Evolutionary conservation across 306 rosid species (phyloP).

Genomic region (Dalbergia oliveri): DNA sequence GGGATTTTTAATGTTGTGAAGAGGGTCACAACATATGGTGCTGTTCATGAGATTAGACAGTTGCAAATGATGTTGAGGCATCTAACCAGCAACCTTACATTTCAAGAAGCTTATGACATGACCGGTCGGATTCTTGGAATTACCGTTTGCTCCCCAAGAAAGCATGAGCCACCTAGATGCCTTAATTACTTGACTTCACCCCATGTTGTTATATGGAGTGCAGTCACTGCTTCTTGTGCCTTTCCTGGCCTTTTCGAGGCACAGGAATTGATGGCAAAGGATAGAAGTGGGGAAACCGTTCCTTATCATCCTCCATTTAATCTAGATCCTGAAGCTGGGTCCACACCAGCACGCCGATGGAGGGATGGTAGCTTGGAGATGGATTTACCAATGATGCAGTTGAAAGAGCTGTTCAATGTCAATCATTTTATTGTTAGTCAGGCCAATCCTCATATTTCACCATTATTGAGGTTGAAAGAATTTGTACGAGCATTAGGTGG

Average conservation of each 20-base stretch:
- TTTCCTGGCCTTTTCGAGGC: constrained; percentile 99
- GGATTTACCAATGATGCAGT: constrained; percentile 96
- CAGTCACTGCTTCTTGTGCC: constrained; percentile 98
- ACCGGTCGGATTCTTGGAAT: constrained; percentile 96
- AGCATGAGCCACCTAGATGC: constrained; percentile 99
- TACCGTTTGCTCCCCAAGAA: constrained; percentile 94
- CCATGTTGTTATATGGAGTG: constrained; percentile 99
- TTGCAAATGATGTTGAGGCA: constrained; percentile 90
- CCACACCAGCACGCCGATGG: constrained; percentile 89
- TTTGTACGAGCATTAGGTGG: constrained; percentile 91
- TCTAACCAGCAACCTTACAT: constrained; percentile 91
- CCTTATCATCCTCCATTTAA: constrained; percentile 98
- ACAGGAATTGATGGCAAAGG: constrained; percentile 97
- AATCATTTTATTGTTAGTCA: constrained; percentile 97
- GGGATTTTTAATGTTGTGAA: constrained; percentile 87
- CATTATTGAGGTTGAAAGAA: constrained; percentile 87
- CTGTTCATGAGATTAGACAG: constrained; percentile 92
- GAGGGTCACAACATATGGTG: constrained; percentile 86
- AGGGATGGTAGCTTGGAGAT: constrained; percentile 98
- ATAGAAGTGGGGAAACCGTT: constrained; percentile 92
- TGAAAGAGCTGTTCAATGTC: constrained; percentile 94
- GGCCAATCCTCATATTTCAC: constrained; percentile 97
- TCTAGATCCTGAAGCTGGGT: constrained; percentile 88
- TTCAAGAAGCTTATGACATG: constrained; percentile 98
- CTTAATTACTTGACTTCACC: constrained; percentile 98